Evolutionary conservation across 2,329 filamentous ascomycete genomes (phyloP).

Genomic region (Aspergillus sp.): DNA sequence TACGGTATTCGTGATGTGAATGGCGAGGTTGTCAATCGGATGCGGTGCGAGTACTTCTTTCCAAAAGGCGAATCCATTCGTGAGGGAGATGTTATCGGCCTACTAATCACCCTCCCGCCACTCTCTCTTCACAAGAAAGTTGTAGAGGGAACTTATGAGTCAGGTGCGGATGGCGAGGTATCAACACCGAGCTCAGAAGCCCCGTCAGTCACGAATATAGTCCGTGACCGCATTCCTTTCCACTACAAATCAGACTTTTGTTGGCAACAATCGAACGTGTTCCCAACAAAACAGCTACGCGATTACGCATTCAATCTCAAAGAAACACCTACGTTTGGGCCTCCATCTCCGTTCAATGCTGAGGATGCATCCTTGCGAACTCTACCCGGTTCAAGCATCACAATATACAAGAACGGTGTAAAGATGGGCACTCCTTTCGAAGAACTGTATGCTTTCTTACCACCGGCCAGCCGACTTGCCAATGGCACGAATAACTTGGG

Average conservation of each 20-base stretch:
- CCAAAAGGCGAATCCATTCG: slow-evolving; percentile 74
- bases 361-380: slow-evolving; percentile 79
- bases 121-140: slow-evolving; percentile 85
- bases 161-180: slow-evolving; percentile 66
- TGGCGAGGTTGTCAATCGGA: slow-evolving; percentile 91
- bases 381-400: slow-evolving; percentile 81
- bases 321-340: slow-evolving; percentile 48
- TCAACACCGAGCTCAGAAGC: slow-evolving; percentile 38
- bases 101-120: slow-evolving; percentile 88
- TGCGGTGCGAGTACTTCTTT: slow-evolving; percentile 87
- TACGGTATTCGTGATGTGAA: slow-evolving; percentile 88
- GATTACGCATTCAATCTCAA: slow-evolving; percentile 58
- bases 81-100: slow-evolving; percentile 90
- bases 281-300: slow-evolving; percentile 83
- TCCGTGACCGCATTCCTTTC: slow-evolving; percentile 93
- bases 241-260: slow-evolving; percentile 91
- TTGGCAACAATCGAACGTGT: slow-evolving; percentile 69
- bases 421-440: slow-evolving; percentile 85
- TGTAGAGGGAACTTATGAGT: slow-evolving; percentile 83
- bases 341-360: slow-evolving; percentile 61
- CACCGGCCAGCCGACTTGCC: slow-evolving; percentile 70
- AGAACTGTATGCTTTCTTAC: slow-evolving; percentile 85
- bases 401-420: slow-evolving; percentile 89
- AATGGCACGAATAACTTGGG: slow-evolving; percentile 47
- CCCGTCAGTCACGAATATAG: slow-evolving; percentile 72